These are phyloP conservation scores for Naumovozyma baii DNA, from an alignment of 805 yeast genomes.

Conservation along the genomic window DNA sequence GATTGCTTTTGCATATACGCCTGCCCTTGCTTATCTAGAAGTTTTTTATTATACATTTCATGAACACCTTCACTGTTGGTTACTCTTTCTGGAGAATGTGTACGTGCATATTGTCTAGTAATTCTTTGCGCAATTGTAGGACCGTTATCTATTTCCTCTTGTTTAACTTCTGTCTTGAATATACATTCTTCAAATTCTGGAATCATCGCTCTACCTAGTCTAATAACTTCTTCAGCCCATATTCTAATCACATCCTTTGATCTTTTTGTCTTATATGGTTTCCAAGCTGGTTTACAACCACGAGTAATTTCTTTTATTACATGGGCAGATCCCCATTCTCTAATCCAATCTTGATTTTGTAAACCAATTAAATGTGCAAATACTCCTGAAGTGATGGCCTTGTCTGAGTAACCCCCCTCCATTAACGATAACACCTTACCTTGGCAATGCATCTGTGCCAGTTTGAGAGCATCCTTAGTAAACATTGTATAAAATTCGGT, in stretches of 20 bases:
- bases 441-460: conserved; percentile 52
- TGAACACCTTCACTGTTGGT: conserved; percentile 9
- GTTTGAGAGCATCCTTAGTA: conserved; percentile 59
- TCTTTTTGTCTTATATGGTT: conserved; percentile 43
- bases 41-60: no score
- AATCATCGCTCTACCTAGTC: conserved; percentile 52
- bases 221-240: conserved; percentile 58
- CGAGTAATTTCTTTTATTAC: conserved; percentile 55
- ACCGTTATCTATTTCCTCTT: conserved; percentile 1
- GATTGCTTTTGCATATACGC: not conserved
- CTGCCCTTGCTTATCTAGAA: not conserved
- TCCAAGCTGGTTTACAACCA: conserved; percentile 64
- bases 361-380: conserved; percentile 71
- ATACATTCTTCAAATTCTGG: conserved; percentile 33
- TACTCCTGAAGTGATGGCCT: conserved; percentile 69
- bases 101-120: conserved; percentile 16
- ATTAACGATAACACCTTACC: conserved; percentile 59
- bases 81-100: conserved; percentile 2
- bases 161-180: conserved; percentile 6
- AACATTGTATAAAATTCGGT: conserved; percentile 66
- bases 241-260: conserved; percentile 40
- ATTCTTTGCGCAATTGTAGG: conserved; percentile 16
- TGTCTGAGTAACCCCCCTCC: conserved; percentile 84
- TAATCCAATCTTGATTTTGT: conserved; percentile 47
- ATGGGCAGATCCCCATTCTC: conserved; percentile 52